These are phyloP conservation scores for Aspergillus intermedius DNA, from an alignment of 2,329 filamentous ascomycete genomes.

Conservation along the genomic window DNA sequence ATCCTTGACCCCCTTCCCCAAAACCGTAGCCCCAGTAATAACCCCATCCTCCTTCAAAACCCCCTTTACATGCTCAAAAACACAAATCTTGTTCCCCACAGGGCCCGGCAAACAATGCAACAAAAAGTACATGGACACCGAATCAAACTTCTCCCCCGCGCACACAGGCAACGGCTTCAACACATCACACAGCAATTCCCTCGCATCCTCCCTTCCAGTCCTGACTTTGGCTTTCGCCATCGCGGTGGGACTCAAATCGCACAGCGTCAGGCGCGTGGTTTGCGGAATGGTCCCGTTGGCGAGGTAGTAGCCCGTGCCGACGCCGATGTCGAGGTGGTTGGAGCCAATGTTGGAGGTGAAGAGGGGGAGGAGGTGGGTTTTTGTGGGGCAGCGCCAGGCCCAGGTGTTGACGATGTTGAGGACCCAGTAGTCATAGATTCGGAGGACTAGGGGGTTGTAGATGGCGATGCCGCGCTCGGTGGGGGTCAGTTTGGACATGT, in stretches of 20 bases:
- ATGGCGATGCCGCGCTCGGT: neutral
- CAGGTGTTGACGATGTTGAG: slow-evolving; percentile 12
- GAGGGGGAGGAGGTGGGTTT: slow-evolving; percentile 13
- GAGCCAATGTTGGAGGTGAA: slow-evolving; percentile 17
- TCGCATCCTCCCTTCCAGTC: no score
- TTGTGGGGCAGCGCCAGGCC: slow-evolving; percentile 22
- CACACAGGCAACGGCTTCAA: slow-evolving; percentile 23
- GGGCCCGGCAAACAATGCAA: slow-evolving; percentile 39
- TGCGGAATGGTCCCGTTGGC: neutral
- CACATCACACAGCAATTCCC: slow-evolving; percentile 16
- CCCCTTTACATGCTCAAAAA: slow-evolving; percentile 27
- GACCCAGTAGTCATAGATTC: neutral
- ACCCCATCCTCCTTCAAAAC: slow-evolving; percentile 31
- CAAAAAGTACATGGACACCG: slow-evolving; percentile 41
- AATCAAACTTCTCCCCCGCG: slow-evolving; percentile 29
- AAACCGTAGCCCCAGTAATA: slow-evolving; percentile 34
- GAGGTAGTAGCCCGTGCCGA: slow-evolving; percentile 25
- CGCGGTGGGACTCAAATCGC: slow-evolving; percentile 23
- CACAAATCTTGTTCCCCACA: slow-evolving; percentile 19
- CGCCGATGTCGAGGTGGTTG: slow-evolving; percentile 25
- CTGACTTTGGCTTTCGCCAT: no score
- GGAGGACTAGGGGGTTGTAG: neutral
- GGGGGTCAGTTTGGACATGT: no score
- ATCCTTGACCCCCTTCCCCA: slow-evolving; percentile 24
- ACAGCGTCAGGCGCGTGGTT: slow-evolving; percentile 6